Evolutionary conservation across 1,139 yeast genomes (phyloP), one percentile per base, ranked within the genome.

Genomic region (Saccharomycopsis hybrid): DNA sequence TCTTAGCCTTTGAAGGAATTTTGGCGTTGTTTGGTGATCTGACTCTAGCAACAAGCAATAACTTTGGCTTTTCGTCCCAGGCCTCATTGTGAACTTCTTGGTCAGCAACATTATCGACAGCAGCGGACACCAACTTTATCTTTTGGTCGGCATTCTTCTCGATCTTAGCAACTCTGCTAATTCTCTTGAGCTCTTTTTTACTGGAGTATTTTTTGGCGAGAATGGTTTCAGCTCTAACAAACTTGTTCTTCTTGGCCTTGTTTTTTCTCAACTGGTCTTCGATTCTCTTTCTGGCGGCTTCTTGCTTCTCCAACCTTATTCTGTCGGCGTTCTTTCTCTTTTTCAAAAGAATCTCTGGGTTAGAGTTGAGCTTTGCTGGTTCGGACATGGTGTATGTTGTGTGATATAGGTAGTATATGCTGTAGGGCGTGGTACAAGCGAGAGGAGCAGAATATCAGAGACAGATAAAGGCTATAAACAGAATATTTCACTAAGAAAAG

Each of bases 261-360:
- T 68, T 69, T 59, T 69, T 72, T 58, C 69, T 70, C 27, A 46
- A 38, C 54, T 65, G 65, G 41, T 75, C 68, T 71, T 78, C 63
- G 61, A 68, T 66, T 76, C 64, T 66, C 53, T 62, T 57, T 51
- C 65, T 66, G 9, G 69, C 67, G 35, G 62, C 59, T 51, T 67
- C 83, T 61, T 80, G 86, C 61, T 78, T 80, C 60, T 78, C 82
- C 53, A 83, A 61, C 63, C 89, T 76, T 59, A 81, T 72, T 64
- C 84, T 72, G 62, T 85, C 90, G 55, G 82, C 84, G 62, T 83
- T 78, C 70, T 84, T 85, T 68, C 94, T 78, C 71, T 84, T 85
- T 62, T 82, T 80, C 58, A 85, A 73, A 59, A 85, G 77, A 52
- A 85, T 73, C 63, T 85, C 92, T 41, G 92, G 92, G 64, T 82